These are phyloP conservation scores for Chrysosporium queenslandicum DNA, from an alignment of 2,329 filamentous ascomycete genomes.

Conservation along the genomic window DNA sequence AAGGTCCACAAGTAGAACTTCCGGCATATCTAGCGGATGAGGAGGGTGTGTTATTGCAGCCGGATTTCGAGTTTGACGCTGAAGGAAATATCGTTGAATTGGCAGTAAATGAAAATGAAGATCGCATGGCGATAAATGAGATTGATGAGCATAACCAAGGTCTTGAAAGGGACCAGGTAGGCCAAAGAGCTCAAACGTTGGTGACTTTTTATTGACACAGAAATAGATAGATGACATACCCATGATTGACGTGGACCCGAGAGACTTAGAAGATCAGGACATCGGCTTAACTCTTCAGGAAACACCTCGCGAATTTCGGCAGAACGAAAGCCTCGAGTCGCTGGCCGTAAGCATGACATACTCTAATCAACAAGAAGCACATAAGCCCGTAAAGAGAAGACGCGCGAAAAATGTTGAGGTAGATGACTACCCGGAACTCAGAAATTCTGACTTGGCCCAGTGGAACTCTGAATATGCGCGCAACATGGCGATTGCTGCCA, in stretches of 20 bases:
- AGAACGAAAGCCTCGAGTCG: background rate
- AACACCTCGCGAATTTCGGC: background rate
- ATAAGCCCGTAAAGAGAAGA: conserved; percentile 19
- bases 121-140: conserved; percentile 23
- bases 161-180: conserved; percentile 31
- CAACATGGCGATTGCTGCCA: conserved; percentile 48
- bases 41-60: conserved; percentile 41
- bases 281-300: background rate
- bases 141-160: conserved; percentile 26
- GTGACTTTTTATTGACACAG: conserved; percentile 22
- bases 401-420: conserved; percentile 32
- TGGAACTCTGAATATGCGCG: conserved; percentile 51
- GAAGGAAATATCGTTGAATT: conserved; percentile 51
- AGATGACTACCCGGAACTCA: conserved; percentile 45
- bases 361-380: conserved; percentile 8
- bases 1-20: conserved; percentile 23
- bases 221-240: conserved; percentile 2
- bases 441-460: conserved; percentile 46
- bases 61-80: conserved; percentile 52
- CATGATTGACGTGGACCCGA: background rate
- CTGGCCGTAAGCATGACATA: background rate
- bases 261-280: background rate
- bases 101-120: conserved; percentile 17
- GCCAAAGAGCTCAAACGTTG: conserved; percentile 41
- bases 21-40: conserved; percentile 32